Evolutionary conservation across 179 eudicot genomes (phyloP), one percentile per base, ranked within the genome.

Genomic region (Silene vulgaris): DNA sequence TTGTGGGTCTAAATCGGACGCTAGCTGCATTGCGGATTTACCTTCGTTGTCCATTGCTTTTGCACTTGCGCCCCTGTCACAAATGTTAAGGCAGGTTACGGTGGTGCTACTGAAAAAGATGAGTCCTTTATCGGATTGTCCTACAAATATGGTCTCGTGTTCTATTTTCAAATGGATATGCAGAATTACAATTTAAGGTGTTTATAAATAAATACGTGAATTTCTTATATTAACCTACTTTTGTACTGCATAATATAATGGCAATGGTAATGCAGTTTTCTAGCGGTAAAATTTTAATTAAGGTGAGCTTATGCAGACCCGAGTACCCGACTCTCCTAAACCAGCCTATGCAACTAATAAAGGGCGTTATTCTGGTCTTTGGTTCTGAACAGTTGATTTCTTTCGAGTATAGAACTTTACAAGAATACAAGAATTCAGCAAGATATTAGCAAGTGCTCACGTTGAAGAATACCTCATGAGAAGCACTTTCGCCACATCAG

Each of bases 11-110:
- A 75, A 69, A 78, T 90, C 91, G 61, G 56, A 26, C 8, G 84
- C 81, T 73, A 90, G 84, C 79, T 88, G 89, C 67, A 79, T 74
- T 72, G 96, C 86, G 9, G 90, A 84, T 85, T 83, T 88, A 71
- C 96, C 97, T 60, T 86, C 87, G 37, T 50, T 80, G 82, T 88
- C 96, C 66, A 72, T 48, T 40, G 87, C 87, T 66, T 77, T 83
- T 69, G 90, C 79, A 80, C 86, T 77, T 8, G 90, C 93, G 74
- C 97, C 97, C 87, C 97, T 92, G 84, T 76, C 52, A 69, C 74
- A 66, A 69, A 28, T 6, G 30, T 43, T 23, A 2, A 74, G 14
- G 23, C 50, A 52, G 37, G 7, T 13, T 50, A 14, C n/a, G 1
- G 6, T 61, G 40, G 9, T 23, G 13, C 9, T 17, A 70, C 13